A percentile compares a stretch with the other conserved stretches of the same genome.
Evolutionary conservation across 192 early-diverging fungal species (phyloP).

Genomic region (Entomortierella chlamydospora): DNA sequence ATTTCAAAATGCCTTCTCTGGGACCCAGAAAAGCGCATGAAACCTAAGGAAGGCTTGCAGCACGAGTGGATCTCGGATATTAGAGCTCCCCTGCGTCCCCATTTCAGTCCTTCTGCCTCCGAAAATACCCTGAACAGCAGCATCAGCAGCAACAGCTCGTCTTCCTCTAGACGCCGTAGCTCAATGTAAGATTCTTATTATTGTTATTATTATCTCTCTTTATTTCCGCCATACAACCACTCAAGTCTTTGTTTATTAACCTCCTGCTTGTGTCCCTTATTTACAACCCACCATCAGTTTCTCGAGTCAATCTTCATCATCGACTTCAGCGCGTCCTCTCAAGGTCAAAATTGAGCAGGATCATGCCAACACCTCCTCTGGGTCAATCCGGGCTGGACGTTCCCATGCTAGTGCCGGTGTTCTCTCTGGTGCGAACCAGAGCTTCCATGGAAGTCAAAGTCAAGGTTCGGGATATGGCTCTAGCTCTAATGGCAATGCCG

Average conservation of each 20-base stretch:
- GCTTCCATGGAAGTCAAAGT: conserved; percentile 19
- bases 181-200: conserved; percentile 22
- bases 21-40: conserved; percentile 91
- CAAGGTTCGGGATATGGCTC: conserved; percentile 16
- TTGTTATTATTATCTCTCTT: too few relatives aligned
- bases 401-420: conserved; percentile 9
- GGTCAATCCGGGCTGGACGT: conserved; percentile 29
- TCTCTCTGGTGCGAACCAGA: conserved; percentile 15
- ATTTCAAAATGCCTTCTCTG: conserved; percentile 85
- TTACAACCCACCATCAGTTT: conserved; percentile 13
- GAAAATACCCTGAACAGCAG: conserved; percentile 24
- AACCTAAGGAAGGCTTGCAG: conserved; percentile 83
- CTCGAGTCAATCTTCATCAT: conserved; percentile 26
- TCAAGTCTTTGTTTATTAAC: not conserved
- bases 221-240: too few relatives aligned
- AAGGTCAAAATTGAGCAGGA: conserved; percentile 48
- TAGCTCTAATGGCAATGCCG: conserved; percentile 4
- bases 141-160: conserved; percentile 29
- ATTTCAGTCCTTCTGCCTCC: conserved; percentile 25
- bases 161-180: conserved; percentile 31
- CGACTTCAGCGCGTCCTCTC: conserved; percentile 16
- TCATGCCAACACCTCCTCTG: conserved; percentile 18
- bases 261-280: too few relatives aligned
- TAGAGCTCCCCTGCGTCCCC: conserved; percentile 50
- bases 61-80: conserved; percentile 88